Conservation (phyloP, 2,329 filamentous ascomycete genomes). For the Microdochium paspali region DNA sequence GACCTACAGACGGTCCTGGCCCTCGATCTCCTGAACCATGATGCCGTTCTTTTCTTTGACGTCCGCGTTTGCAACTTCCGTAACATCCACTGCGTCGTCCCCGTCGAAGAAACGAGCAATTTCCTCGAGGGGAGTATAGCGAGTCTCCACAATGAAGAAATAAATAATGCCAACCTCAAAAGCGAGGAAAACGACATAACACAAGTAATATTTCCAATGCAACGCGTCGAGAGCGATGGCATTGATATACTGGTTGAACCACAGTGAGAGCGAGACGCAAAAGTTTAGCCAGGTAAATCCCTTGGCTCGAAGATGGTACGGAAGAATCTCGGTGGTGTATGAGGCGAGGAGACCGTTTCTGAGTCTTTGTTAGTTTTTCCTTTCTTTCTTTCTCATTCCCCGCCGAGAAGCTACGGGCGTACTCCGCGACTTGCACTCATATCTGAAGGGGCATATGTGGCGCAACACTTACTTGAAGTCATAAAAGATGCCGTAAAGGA, state of each 20-base stretch:
- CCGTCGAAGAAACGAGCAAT: not conserved
- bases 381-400: no score
- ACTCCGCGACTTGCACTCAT: no score
- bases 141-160: not conserved
- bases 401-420: no score
- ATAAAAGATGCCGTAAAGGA: constrained; percentile 9
- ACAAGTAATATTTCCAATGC: constrained; percentile 12
- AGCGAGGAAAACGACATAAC: constrained; percentile 10
- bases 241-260: constrained; percentile 26
- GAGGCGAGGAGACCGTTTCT: constrained; percentile 6
- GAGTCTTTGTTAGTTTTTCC: not conserved
- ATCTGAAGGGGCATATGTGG: no score
- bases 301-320: constrained; percentile 15
- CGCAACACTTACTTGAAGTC: constrained; percentile 5
- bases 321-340: constrained; percentile 17
- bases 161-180: not conserved
- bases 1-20: no score
- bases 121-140: not conserved
- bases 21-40: not conserved
- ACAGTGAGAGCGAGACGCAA: constrained; percentile 10
- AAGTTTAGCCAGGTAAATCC: constrained; percentile 14
- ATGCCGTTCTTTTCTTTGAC: not conserved
- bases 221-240: constrained; percentile 16
- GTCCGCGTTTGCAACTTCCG: not conserved
- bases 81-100: not conserved